Conservation (phyloP, 768 basidiomycete genomes). For the Boletus subparvulus region DNA sequence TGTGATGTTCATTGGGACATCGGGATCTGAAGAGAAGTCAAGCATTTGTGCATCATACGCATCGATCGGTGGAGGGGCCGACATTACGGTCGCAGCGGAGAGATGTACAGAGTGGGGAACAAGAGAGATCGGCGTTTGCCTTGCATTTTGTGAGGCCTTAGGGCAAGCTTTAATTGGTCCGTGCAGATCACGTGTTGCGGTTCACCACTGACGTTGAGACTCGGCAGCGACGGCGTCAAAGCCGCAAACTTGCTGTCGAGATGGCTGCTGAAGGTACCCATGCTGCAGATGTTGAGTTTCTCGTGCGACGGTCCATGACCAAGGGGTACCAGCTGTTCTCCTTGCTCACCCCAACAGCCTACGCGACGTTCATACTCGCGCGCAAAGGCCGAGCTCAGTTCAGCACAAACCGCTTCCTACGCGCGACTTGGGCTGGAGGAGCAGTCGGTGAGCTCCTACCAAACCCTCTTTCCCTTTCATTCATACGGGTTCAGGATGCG, state of each 20-base stretch:
- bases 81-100: conserved; percentile 21
- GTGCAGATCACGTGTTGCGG: conserved; percentile 31
- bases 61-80: conserved; percentile 40
- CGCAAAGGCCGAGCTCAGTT: conserved; percentile 56
- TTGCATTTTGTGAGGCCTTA: conserved; percentile 12
- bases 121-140: conserved; percentile 21
- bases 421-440: conserved; percentile 75
- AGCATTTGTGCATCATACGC: conserved; percentile 64
- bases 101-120: conserved; percentile 16
- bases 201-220: not conserved
- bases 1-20: conserved; percentile 56
- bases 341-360: conserved; percentile 59
- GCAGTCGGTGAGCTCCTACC: conserved; percentile 39
- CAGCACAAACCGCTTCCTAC: conserved; percentile 59
- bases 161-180: conserved; percentile 29
- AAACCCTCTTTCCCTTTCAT: not conserved
- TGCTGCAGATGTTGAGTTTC: conserved; percentile 60
- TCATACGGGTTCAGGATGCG: conserved; percentile 30
- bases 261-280: conserved; percentile 29
- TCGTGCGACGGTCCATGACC: conserved; percentile 63
- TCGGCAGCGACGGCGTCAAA: conserved; percentile 4
- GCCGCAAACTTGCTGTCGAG: not conserved
- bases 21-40: conserved; percentile 55
- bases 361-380: conserved; percentile 51
- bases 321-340: conserved; percentile 71